These are phyloP conservation scores for Suhomyces canberraensis DNA, from an alignment of 805 yeast genomes.

Conservation along the genomic window DNA sequence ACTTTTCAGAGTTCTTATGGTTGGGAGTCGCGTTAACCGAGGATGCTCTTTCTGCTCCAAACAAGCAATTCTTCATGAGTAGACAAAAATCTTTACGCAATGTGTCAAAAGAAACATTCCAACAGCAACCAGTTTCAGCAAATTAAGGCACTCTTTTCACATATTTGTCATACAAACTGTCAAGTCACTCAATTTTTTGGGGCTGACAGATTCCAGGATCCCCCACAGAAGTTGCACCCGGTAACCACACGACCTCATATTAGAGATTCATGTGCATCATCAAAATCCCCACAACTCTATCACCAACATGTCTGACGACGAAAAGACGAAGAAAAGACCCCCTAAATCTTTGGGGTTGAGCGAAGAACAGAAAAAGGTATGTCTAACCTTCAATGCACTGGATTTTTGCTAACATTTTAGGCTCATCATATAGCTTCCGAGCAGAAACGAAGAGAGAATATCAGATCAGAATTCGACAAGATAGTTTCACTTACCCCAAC, in stretches of 20 bases:
- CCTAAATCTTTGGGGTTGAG: constrained; percentile 28
- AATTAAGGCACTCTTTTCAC: too few relatives aligned
- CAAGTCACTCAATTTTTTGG: too few relatives aligned
- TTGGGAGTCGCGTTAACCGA: too few relatives aligned
- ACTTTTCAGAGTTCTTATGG: too few relatives aligned
- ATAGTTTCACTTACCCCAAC: constrained; percentile 75
- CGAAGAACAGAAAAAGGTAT: constrained; percentile 36
- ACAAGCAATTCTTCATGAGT: too few relatives aligned
- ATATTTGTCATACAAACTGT: too few relatives aligned
- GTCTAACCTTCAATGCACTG: constrained; percentile 6
- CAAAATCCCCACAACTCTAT: constrained; percentile 4
- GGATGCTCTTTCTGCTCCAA: too few relatives aligned
- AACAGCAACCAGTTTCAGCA: too few relatives aligned
- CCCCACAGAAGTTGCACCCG: too few relatives aligned
- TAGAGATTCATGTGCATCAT: not conserved
- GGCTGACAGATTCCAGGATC: too few relatives aligned
- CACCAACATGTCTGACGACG: constrained; percentile 6
- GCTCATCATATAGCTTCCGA: constrained; percentile 83
- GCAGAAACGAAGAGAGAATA: constrained; percentile 81
- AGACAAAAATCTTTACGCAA: too few relatives aligned
- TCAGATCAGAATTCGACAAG: constrained; percentile 75
- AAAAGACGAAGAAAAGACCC: constrained; percentile 13
- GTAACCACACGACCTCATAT: not conserved
- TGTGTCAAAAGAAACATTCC: too few relatives aligned
- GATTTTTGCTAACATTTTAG: constrained; percentile 22